These are phyloP conservation scores for Acmispon strigosus DNA, from an alignment of 306 rosid genomes.

Conservation along the genomic window DNA sequence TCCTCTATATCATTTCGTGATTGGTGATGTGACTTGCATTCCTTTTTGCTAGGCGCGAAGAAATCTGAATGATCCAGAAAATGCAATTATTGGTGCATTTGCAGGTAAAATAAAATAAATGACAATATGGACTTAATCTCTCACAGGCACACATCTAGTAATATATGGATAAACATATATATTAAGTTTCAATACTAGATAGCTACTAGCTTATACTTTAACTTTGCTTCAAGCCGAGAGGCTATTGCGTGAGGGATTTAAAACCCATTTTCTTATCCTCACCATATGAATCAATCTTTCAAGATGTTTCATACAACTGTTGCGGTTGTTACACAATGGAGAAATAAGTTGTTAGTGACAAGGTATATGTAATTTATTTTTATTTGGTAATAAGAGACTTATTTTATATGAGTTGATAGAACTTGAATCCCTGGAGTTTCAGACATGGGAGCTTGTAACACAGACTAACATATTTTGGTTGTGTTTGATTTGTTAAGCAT, in stretches of 20 bases:
- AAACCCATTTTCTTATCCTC: neutral
- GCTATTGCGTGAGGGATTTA: neutral
- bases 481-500: neutral
- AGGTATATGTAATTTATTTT: neutral
- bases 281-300: neutral
- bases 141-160: neutral
- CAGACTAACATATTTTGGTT: neutral
- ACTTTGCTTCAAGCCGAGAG: neutral
- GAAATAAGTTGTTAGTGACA: neutral
- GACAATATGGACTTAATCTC: neutral
- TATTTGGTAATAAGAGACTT: neutral
- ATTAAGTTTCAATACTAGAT: neutral
- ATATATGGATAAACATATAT: neutral
- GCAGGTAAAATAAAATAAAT: constrained; percentile 55
- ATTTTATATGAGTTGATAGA: neutral
- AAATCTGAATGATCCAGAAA: constrained; percentile 82
- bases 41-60: constrained; percentile 57
- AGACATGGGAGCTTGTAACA: constrained; percentile 1
- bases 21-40: constrained; percentile 19
- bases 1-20: constrained; percentile 5
- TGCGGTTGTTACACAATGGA: neutral
- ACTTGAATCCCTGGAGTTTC: neutral
- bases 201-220: neutral
- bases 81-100: constrained; percentile 92
- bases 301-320: neutral